phyloP scores from a whole-genome alignment of 2,329 filamentous ascomycete genomes.

The Kalmusia sp. region DNA sequence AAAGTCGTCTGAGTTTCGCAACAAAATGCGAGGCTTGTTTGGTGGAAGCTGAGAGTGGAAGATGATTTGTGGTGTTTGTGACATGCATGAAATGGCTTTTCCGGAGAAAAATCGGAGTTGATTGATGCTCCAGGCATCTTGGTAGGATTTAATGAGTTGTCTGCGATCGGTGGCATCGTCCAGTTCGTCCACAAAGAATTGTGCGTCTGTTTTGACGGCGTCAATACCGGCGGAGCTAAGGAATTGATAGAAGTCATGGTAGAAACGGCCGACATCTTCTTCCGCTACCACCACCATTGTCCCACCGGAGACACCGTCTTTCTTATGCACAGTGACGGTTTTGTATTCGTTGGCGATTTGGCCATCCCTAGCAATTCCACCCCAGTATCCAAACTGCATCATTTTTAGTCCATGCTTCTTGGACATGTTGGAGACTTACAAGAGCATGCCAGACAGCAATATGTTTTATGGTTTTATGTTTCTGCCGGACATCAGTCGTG shows the following conservation, averaged over 20 bases:
- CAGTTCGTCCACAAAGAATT: conserved; percentile 86
- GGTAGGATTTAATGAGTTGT: conserved; percentile 75
- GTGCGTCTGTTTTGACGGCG: conserved; percentile 90
- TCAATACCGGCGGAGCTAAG: conserved; percentile 77
- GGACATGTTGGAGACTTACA: conserved; percentile 42
- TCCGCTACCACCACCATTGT: conserved; percentile 76
- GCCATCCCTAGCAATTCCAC: conserved; percentile 78
- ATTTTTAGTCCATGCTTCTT: not conserved
- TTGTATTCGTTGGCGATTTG: conserved; percentile 80
- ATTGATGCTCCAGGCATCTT: conserved; percentile 84
- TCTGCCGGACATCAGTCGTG: conserved; percentile 71
- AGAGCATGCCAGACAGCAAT: conserved; percentile 96
- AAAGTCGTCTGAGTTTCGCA: conserved; percentile 91
- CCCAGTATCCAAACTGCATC: conserved; percentile 61
- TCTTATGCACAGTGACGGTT: conserved; percentile 66
- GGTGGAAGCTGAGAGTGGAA: conserved; percentile 83
- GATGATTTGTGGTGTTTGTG: conserved; percentile 82
- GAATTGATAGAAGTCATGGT: conserved; percentile 90
- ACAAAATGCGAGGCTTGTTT: conserved; percentile 75
- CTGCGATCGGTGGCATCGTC: conserved; percentile 72
- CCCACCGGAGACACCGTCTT: conserved; percentile 64
- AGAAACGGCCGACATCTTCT: conserved; percentile 78
- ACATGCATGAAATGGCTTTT: conserved; percentile 92
- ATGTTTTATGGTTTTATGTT: conserved; percentile 76
- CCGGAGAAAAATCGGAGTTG: conserved; percentile 79